Evolutionary conservation across 805 yeast genomes (phyloP).

Genomic region (Candida tammaniensis): DNA sequence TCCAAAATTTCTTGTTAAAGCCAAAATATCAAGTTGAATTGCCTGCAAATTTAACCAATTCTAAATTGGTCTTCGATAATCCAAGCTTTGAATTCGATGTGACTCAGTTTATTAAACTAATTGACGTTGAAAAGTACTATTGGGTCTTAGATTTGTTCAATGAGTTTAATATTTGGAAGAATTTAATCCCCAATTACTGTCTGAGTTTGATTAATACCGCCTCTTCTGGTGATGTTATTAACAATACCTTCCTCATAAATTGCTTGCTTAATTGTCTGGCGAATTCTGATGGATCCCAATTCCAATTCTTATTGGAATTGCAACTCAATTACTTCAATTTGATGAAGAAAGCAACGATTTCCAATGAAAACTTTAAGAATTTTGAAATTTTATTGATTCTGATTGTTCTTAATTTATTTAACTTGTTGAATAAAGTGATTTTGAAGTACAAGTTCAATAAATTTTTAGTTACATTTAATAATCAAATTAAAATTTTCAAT

Average conservation of each 20-base stretch:
- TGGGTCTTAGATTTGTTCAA: slow-evolving; percentile 42
- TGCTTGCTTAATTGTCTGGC: slow-evolving; percentile 31
- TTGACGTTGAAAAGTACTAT: slow-evolving; percentile 34
- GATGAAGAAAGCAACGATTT: slow-evolving; percentile 3
- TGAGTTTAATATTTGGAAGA: slow-evolving; percentile 37
- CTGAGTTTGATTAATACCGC: slow-evolving; percentile 14
- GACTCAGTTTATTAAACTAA: slow-evolving; percentile 9
- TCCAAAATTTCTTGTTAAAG: slow-evolving; percentile 14
- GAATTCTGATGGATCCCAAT: slow-evolving; percentile 7
- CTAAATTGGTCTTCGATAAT: slow-evolving; percentile 12
- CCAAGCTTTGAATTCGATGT: slow-evolving; percentile 14
- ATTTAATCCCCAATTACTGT: slow-evolving; percentile 33
- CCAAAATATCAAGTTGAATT: slow-evolving; percentile 12
- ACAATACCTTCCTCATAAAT: slow-evolving; percentile 21
- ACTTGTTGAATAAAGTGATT: slow-evolving; percentile 16
- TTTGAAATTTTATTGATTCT: slow-evolving; percentile 32
- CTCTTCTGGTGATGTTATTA: not conserved
- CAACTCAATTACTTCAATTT: slow-evolving; percentile 19
- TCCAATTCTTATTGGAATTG: slow-evolving; percentile 11
- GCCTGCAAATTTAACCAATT: slow-evolving; percentile 12
- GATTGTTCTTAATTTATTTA: slow-evolving; percentile 26
- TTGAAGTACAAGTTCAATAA: slow-evolving; percentile 4
- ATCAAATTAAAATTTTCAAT: slow-evolving; percentile 32
- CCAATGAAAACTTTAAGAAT: slow-evolving; percentile 9
- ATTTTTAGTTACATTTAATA: slow-evolving; percentile 17